Conservation (phyloP, 768 basidiomycete genomes). For the Russula abietina region DNA sequence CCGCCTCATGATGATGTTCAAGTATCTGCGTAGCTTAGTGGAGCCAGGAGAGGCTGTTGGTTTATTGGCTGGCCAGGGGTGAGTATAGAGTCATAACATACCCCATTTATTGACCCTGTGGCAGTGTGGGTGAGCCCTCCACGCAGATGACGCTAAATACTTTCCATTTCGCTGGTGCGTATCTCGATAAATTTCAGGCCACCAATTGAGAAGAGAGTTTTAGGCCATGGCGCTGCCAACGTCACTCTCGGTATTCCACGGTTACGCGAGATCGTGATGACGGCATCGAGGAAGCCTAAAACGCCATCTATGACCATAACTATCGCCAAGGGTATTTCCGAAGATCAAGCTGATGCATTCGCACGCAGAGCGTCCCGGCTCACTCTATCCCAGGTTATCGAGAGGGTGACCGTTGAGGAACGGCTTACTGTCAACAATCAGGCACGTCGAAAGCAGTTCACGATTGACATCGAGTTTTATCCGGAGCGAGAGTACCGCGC, state of each 20-base stretch:
- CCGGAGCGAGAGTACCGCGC: conserved; percentile 74
- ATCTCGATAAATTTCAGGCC: conserved; percentile 1
- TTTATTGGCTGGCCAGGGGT: conserved; percentile 95
- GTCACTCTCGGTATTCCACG: conserved; percentile 99
- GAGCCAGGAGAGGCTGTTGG: conserved; percentile 99
- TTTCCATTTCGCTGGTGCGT: conserved; percentile 94
- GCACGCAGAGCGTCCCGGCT: conserved; percentile 86
- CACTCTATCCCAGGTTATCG: conserved; percentile 82
- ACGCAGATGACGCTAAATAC: conserved; percentile 99
- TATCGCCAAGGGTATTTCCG: conserved; percentile 47
- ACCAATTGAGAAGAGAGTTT: conserved; percentile 12
- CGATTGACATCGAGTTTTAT: conserved; percentile 77
- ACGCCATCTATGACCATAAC: conserved; percentile 95
- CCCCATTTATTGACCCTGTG: background rate
- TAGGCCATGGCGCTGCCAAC: conserved; percentile 97
- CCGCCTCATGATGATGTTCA: conserved; percentile 78
- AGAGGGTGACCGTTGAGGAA: conserved; percentile 78
- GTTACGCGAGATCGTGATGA: conserved; percentile 98
- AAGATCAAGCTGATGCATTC: conserved; percentile 61
- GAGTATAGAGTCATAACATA: conserved; percentile 26
- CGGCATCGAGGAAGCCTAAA: conserved; percentile 90
- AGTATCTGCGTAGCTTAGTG: conserved; percentile 88
- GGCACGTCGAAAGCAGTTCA: conserved; percentile 73
- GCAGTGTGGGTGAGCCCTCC: conserved; percentile 94
- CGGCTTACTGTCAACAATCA: conserved; percentile 58